These are phyloP conservation scores for Xylaria sp. DNA, from an alignment of 2,329 filamentous ascomycete species.

Conservation along the genomic window DNA sequence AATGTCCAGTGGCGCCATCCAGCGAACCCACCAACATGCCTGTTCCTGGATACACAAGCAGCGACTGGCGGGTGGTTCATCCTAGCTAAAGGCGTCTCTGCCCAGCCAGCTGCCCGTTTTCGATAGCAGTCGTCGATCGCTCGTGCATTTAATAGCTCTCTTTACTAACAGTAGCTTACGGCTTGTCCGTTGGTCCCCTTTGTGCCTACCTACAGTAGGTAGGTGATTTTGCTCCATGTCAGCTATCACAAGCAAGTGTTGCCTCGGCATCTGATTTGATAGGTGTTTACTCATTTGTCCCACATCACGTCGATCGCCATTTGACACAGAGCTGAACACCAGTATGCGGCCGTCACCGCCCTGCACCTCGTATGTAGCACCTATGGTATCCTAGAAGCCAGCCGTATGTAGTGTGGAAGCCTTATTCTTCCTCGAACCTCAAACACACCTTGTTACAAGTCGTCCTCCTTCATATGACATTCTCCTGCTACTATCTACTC, in stretches of 20 bases:
- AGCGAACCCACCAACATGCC: constrained; percentile 2
- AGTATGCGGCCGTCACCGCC: not conserved
- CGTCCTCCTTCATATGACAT: not conserved
- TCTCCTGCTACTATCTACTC: not conserved
- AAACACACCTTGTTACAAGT: not conserved
- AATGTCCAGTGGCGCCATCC: constrained; percentile 13
- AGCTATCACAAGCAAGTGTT: not conserved
- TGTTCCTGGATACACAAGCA: not conserved
- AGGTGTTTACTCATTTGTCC: constrained; percentile 7
- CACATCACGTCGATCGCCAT: constrained; percentile 28
- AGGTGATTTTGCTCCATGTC: not conserved
- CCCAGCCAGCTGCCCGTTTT: constrained; percentile 26
- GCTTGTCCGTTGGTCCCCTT: not conserved
- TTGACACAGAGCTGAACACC: constrained; percentile 7
- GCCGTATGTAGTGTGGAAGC: not conserved
- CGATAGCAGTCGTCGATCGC: constrained; percentile 23
- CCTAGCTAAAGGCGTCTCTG: constrained; percentile 6
- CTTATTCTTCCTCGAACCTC: not conserved
- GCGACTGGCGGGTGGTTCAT: constrained; percentile 1
- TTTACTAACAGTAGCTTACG: not conserved
- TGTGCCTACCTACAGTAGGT: not conserved
- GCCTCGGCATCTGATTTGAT: constrained; percentile 25
- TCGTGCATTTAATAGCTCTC: not conserved
- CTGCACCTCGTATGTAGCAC: not conserved
- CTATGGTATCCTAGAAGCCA: not conserved